Percentiles rank a stretch among this genome's conserved stretches.
Evolutionary conservation across 2,329 filamentous ascomycete genomes (phyloP).

Genomic region (Colletotrichum liaoningense): DNA sequence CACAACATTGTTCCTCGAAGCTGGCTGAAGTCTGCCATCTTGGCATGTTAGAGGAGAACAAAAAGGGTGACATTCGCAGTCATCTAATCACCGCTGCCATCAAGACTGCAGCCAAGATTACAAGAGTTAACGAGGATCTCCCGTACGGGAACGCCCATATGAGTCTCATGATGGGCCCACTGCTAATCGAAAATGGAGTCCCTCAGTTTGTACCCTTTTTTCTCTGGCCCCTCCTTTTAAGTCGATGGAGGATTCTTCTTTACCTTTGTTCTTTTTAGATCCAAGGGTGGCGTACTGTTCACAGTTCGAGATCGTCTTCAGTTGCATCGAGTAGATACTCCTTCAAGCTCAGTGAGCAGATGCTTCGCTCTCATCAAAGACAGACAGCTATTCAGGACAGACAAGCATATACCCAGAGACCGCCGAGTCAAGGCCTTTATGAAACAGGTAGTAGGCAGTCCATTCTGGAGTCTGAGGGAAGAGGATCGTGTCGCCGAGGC

Average conservation of each 20-base stretch:
- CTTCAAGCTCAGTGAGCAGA: not conserved
- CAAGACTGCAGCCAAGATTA: not conserved
- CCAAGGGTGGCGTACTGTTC: not conserved
- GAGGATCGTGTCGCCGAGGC: not conserved
- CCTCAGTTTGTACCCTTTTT: not conserved
- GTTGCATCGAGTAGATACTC: not conserved
- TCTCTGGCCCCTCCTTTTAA: not conserved
- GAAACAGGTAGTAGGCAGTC: not conserved
- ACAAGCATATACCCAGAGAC: not conserved
- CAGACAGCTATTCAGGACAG: not conserved
- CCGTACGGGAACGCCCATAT: not conserved
- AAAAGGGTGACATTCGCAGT: not conserved
- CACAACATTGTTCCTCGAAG: not conserved
- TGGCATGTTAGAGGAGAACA: not conserved
- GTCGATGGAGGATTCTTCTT: not conserved
- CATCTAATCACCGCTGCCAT: not conserved
- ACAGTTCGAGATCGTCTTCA: not conserved
- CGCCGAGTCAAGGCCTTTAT: not conserved
- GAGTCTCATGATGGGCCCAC: not conserved
- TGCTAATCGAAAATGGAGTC: not conserved
- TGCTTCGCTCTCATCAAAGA: not conserved
- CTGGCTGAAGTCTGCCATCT: not conserved
- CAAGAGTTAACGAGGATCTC: not conserved
- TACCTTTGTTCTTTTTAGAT: not conserved
- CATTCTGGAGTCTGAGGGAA: not conserved